These are phyloP conservation scores for Boletellus deceptivus DNA, from an alignment of 1,284 basidiomycete species.

Conservation along the genomic window DNA sequence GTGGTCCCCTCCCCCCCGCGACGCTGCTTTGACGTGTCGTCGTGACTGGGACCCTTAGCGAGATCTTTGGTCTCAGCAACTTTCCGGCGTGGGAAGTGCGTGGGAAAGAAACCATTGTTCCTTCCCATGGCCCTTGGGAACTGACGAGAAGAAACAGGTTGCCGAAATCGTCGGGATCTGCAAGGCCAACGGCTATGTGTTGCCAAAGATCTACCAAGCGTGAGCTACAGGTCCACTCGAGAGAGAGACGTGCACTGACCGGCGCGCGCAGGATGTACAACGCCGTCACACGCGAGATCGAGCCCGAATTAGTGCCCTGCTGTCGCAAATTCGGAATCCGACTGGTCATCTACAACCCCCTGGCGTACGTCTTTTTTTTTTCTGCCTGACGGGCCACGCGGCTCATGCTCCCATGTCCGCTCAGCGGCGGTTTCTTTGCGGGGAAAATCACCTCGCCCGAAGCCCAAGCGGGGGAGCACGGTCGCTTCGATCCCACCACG, in stretches of 20 bases:
- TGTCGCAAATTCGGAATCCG: slow-evolving; percentile 53
- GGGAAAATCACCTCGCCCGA: slow-evolving; percentile 41
- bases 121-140: neutral
- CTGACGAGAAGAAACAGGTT: slow-evolving; percentile 36
- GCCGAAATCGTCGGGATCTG: slow-evolving; percentile 55
- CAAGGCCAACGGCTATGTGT: slow-evolving; percentile 48
- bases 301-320: slow-evolving; percentile 56
- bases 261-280: slow-evolving; percentile 45
- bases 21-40: neutral
- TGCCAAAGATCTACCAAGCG: slow-evolving; percentile 54
- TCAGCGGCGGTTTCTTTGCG: slow-evolving; percentile 22
- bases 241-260: too few relatives aligned
- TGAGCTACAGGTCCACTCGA: slow-evolving; percentile 7
- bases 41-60: slow-evolving; percentile 7
- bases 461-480: slow-evolving; percentile 31
- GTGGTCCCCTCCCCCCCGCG: neutral
- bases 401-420: neutral
- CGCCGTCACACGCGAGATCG: slow-evolving; percentile 50
- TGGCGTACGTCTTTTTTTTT: slow-evolving; percentile 26
- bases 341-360: slow-evolving; percentile 44
- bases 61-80: slow-evolving; percentile 34
- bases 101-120: neutral
- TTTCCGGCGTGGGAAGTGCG: slow-evolving; percentile 29
- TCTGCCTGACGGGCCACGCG: neutral
- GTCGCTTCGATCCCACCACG: slow-evolving; percentile 37